Evolutionary conservation across 768 basidiomycete genomes (phyloP).

Genomic region (Leccinum ochraceum): DNA sequence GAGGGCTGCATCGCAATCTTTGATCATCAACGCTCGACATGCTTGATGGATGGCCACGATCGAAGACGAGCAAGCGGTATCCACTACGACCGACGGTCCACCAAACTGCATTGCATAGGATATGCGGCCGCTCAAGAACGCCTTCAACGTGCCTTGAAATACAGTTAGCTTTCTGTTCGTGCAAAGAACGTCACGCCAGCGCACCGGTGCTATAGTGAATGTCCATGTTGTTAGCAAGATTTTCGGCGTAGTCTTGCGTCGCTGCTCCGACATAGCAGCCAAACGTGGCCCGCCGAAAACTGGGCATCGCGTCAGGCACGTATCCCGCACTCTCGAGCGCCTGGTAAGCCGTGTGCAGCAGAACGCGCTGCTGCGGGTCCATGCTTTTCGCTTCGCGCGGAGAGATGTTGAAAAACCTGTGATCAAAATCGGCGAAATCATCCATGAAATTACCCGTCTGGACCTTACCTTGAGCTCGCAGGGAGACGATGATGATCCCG

Average conservation of each 20-base stretch:
- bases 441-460: slow-evolving; percentile 65
- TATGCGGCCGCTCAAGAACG: slow-evolving; percentile 71
- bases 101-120: slow-evolving; percentile 67
- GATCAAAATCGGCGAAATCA: slow-evolving; percentile 60
- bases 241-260: slow-evolving; percentile 69
- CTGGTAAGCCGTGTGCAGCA: slow-evolving; percentile 65
- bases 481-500: slow-evolving; percentile 25
- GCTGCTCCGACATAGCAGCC: slow-evolving; percentile 71
- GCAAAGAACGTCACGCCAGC: slow-evolving; percentile 3
- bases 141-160: slow-evolving; percentile 54
- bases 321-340: slow-evolving; percentile 74
- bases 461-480: slow-evolving; percentile 54
- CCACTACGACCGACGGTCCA: slow-evolving; percentile 70
- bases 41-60: slow-evolving; percentile 69
- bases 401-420: slow-evolving; percentile 70
- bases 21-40: slow-evolving; percentile 58
- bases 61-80: slow-evolving; percentile 78
- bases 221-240: slow-evolving; percentile 61
- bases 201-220: slow-evolving; percentile 71
- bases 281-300: slow-evolving; percentile 53
- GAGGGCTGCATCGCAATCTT: slow-evolving; percentile 67
- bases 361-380: slow-evolving; percentile 74
- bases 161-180: background rate
- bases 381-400: slow-evolving; percentile 74
- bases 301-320: slow-evolving; percentile 55